These are phyloP conservation scores for Oxytropis ochrocephala DNA, from an alignment of 306 rosid species.

Conservation along the genomic window DNA sequence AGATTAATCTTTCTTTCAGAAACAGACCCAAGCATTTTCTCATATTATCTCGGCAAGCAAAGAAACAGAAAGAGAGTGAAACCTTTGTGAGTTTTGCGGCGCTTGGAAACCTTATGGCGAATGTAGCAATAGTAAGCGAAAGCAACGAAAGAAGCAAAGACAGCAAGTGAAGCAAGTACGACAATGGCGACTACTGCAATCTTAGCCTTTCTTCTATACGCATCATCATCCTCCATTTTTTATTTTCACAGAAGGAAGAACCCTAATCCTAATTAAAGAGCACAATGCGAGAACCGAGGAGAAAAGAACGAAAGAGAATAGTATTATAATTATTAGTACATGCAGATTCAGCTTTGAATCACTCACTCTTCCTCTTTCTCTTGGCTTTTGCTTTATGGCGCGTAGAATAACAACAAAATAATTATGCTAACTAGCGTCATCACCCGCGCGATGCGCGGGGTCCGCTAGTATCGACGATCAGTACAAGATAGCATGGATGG, in stretches of 20 bases:
- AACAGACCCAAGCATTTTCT: too few species aligned
- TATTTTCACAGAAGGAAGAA: background rate
- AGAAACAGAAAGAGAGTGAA: background rate
- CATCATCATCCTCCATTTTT: conserved; percentile 58
- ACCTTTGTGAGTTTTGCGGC: conserved; percentile 49
- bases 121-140: conserved; percentile 86
- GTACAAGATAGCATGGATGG: too few species aligned
- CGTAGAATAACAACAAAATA: conserved; percentile 24
- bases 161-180: conserved; percentile 66
- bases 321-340: background rate
- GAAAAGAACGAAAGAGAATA: background rate
- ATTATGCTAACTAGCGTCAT: background rate
- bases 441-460: too few species aligned
- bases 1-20: too few species aligned
- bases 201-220: conserved; percentile 50
- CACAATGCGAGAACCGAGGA: background rate
- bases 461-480: too few species aligned
- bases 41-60: background rate
- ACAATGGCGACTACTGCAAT: conserved; percentile 45
- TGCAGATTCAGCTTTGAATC: conserved; percentile 12
- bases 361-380: conserved; percentile 1
- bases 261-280: background rate
- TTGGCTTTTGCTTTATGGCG: conserved; percentile 35
- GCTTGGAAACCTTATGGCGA: conserved; percentile 60
- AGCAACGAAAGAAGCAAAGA: conserved; percentile 65